Conservation (phyloP, 164 flowering plant genomes). For the Umbilicus rupestris region DNA sequence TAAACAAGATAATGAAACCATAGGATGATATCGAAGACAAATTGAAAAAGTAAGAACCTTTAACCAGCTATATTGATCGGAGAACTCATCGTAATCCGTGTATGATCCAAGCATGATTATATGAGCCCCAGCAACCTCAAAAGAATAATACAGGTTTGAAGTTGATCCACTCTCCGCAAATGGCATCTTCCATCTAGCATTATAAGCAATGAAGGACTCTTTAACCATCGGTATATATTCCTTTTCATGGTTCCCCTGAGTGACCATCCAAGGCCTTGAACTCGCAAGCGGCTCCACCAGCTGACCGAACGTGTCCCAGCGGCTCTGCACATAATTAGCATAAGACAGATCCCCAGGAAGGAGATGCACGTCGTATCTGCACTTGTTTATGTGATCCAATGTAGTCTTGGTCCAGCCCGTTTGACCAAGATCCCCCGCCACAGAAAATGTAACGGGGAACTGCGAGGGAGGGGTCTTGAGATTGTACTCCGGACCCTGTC, state of each 20-base stretch:
- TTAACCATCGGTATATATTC: slow-evolving; percentile 58
- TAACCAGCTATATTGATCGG: slow-evolving; percentile 83
- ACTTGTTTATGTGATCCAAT: slow-evolving; percentile 62
- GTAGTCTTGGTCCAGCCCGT: slow-evolving; percentile 93
- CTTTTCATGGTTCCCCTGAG: slow-evolving; percentile 87
- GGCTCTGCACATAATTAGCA: slow-evolving; percentile 72
- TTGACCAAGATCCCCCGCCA: slow-evolving; percentile 95
- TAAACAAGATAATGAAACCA: neutral
- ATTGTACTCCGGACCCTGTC: slow-evolving; percentile 67
- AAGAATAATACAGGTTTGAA: slow-evolving; percentile 87
- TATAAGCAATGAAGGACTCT: slow-evolving; percentile 62
- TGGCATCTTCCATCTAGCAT: slow-evolving; percentile 97
- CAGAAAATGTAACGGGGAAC: slow-evolving; percentile 75
- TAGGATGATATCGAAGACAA: neutral
- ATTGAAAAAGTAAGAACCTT: slow-evolving; percentile 46
- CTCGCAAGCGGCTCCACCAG: slow-evolving; percentile 93
- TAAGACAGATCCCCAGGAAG: slow-evolving; percentile 96
- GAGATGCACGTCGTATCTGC: slow-evolving; percentile 75
- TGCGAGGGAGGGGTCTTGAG: slow-evolving; percentile 84
- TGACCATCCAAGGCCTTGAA: slow-evolving; percentile 95
- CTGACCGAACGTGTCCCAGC: slow-evolving; percentile 90
- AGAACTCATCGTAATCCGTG: slow-evolving; percentile 61
- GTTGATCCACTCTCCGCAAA: slow-evolving; percentile 76
- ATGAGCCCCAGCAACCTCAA: slow-evolving; percentile 91
- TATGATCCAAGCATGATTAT: slow-evolving; percentile 93